Conservation (phyloP, 345 rosid species). For the Populus nigra region DNA sequence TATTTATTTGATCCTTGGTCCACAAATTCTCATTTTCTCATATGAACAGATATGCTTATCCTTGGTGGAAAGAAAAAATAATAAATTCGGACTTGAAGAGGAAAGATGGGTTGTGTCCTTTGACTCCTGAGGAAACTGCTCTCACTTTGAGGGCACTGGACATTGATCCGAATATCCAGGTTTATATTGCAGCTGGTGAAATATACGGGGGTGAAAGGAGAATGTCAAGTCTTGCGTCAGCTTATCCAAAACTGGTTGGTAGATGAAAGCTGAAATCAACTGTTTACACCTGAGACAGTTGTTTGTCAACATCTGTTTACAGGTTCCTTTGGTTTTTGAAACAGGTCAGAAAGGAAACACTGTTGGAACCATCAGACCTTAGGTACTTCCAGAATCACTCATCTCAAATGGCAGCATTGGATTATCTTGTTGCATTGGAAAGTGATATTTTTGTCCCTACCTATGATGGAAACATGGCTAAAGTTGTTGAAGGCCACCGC, state of each 20-base stretch:
- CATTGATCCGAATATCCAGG: constrained; percentile 65
- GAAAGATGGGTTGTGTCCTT: constrained; percentile 82
- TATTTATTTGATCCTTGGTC: neutral
- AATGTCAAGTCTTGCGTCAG: constrained; percentile 62
- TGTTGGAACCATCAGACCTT: constrained; percentile 67
- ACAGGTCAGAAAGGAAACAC: constrained; percentile 85
- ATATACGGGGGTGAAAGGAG: constrained; percentile 72
- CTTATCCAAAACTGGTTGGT: constrained; percentile 74
- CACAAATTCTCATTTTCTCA: neutral
- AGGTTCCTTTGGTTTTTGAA: constrained; percentile 11
- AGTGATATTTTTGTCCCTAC: constrained; percentile 96
- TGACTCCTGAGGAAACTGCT: constrained; percentile 88
- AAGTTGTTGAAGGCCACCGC: constrained; percentile 98
- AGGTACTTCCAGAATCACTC: constrained; percentile 75
- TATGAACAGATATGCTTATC: constrained; percentile 74
- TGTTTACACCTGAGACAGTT: constrained; percentile 2
- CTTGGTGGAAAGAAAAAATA: constrained; percentile 93
- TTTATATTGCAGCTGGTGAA: constrained; percentile 83
- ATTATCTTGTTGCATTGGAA: constrained; percentile 88
- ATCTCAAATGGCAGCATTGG: constrained; percentile 92
- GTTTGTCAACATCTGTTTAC: neutral
- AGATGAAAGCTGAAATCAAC: constrained; percentile 14
- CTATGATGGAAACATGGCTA: constrained; percentile 98
- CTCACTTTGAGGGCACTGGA: constrained; percentile 69
- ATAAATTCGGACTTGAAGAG: constrained; percentile 77